Conservation (phyloP, 805 yeast species). For the Candida vaughaniae region DNA sequence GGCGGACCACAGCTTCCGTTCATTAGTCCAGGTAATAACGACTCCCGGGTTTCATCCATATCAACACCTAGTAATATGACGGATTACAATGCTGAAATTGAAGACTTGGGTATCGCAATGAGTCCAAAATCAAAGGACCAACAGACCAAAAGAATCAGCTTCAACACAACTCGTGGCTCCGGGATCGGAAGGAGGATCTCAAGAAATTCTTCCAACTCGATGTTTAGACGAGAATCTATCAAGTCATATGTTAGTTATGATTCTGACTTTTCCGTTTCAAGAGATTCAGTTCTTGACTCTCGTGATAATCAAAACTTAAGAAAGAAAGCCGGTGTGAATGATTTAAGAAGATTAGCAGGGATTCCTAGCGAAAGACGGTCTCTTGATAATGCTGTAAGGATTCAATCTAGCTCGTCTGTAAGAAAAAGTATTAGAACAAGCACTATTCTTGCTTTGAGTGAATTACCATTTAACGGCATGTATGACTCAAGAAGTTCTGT, state of each 20-base stretch:
- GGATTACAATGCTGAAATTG: constrained; percentile 39
- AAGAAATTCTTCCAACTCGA: constrained; percentile 32
- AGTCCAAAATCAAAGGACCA: constrained; percentile 35
- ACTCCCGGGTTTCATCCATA: constrained; percentile 11
- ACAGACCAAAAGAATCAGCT: constrained; percentile 22
- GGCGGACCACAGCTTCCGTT: constrained; percentile 10
- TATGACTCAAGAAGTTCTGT: constrained; percentile 9
- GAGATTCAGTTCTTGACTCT: constrained; percentile 12
- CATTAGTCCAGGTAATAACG: constrained; percentile 3
- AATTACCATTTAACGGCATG: constrained; percentile 33
- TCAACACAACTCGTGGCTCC: constrained; percentile 9
- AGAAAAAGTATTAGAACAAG: constrained; percentile 36
- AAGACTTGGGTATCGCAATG: constrained; percentile 41
- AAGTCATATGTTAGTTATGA: constrained; percentile 62
- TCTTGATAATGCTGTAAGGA: constrained; percentile 15
- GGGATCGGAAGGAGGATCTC: constrained; percentile 16
- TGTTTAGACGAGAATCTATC: constrained; percentile 36
- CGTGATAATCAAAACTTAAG: constrained; percentile 24
- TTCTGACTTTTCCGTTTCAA: constrained; percentile 47
- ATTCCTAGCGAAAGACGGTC: constrained; percentile 10
- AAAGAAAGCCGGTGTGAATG: constrained; percentile 51
- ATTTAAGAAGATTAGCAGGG: constrained; percentile 41
- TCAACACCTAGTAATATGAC: constrained; percentile 40
- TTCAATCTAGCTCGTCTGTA: constrained; percentile 23
- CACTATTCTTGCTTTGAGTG: constrained; percentile 38